These are phyloP conservation scores for Scutellaria barbata DNA, from an alignment of 257 asterid species.

Conservation along the genomic window DNA sequence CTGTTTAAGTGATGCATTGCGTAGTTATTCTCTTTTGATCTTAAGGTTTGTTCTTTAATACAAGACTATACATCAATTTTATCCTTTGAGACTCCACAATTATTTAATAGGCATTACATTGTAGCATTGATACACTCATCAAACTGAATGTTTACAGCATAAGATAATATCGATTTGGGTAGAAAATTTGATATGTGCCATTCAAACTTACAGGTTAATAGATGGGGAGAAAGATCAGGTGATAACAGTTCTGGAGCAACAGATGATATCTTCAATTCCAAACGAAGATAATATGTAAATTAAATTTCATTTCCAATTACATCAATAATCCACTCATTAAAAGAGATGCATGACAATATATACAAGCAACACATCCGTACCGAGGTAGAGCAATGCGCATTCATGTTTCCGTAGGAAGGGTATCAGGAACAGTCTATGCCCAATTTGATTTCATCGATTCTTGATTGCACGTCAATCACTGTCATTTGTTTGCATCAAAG, in stretches of 20 bases:
- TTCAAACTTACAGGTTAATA: background rate
- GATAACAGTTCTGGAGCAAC: background rate
- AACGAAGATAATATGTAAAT: background rate
- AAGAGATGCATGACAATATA: slow-evolving; percentile 7
- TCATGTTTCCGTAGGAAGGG: slow-evolving; percentile 19
- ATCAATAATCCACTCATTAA: background rate
- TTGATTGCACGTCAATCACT: background rate
- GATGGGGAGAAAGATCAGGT: background rate
- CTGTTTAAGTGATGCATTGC: background rate
- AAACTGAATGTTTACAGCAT: background rate
- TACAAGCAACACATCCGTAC: slow-evolving; percentile 17
- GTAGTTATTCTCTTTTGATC: background rate
- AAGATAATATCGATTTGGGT: background rate
- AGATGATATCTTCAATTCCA: background rate
- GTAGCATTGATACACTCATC: slow-evolving; percentile 1
- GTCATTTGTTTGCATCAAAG: slow-evolving; percentile 15
- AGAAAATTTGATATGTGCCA: background rate
- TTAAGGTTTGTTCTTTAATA: background rate
- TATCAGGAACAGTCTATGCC: background rate
- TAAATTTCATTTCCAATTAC: slow-evolving; percentile 5
- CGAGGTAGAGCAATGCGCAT: slow-evolving; percentile 3
- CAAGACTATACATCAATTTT: background rate
- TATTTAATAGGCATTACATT: background rate
- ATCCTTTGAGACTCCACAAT: slow-evolving; percentile 7
- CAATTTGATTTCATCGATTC: background rate